Evolutionary conservation across 495 filamentous ascomycete species (phyloP).

Genomic region (Podospora pseudocomata): DNA sequence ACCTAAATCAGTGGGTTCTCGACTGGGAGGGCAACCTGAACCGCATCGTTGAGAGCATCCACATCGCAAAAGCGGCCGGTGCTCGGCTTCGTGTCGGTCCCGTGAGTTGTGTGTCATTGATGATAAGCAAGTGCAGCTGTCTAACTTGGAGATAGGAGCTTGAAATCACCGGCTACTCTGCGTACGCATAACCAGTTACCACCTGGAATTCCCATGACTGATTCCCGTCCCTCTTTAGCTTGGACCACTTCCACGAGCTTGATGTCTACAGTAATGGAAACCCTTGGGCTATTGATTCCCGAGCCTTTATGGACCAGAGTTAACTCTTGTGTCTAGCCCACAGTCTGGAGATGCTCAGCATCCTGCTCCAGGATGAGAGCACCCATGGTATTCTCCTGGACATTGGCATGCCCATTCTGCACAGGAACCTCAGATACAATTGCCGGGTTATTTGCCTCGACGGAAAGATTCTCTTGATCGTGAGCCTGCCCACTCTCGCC

Average conservation of each 20-base stretch:
- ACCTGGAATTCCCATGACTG: not conserved
- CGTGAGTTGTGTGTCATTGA: constrained; percentile 17
- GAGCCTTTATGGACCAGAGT: not conserved
- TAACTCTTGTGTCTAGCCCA: constrained; percentile 38
- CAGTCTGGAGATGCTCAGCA: constrained; percentile 67
- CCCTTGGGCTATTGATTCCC: not conserved
- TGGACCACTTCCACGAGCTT: constrained; percentile 67
- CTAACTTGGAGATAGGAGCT: constrained; percentile 25
- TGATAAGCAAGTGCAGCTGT: not conserved
- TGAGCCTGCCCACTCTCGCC: not conserved
- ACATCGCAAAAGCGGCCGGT: constrained; percentile 63
- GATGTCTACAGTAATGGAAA: constrained; percentile 45
- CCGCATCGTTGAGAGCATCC: constrained; percentile 73
- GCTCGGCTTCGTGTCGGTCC: constrained; percentile 75
- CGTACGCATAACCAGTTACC: not conserved
- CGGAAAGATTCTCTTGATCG: constrained; percentile 66
- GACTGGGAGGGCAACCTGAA: constrained; percentile 75
- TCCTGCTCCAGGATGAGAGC: constrained; percentile 59
- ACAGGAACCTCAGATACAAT: constrained; percentile 70
- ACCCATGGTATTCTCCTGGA: constrained; percentile 78
- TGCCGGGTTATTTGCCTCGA: constrained; percentile 60
- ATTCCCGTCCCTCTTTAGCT: constrained; percentile 39
- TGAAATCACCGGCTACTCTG: constrained; percentile 54
- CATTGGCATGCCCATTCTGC: constrained; percentile 65
- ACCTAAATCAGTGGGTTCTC: constrained; percentile 62